Conservation (phyloP, 805 yeast genomes). For the Wilhelminamyces savonicus region DNA sequence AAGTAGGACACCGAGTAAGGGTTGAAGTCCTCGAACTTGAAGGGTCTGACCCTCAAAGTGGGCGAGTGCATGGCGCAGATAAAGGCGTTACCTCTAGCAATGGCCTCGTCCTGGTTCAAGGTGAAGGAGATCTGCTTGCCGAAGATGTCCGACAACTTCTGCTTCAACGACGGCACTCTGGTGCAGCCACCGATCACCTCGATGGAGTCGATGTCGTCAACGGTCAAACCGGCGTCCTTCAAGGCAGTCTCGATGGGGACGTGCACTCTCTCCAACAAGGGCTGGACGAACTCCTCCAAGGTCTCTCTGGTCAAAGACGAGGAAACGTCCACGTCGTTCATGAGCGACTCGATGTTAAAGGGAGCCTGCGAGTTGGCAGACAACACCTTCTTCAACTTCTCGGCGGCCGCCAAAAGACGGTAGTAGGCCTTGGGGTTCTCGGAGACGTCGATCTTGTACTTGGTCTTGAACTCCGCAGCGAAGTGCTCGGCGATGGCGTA, state of each 20-base stretch:
- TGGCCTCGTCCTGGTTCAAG: constrained; percentile 97
- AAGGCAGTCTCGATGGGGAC: constrained; percentile 80
- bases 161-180: constrained; percentile 92
- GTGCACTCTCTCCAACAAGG: constrained; percentile 69
- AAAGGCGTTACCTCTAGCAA: constrained; percentile 98
- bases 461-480: constrained; percentile 84
- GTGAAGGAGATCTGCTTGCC: constrained; percentile 72
- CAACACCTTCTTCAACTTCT: constrained; percentile 89
- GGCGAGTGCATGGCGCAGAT: constrained; percentile 99
- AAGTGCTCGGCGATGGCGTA: constrained; percentile 90
- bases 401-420: constrained; percentile 88
- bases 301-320: constrained; percentile 85
- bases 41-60: constrained; percentile 96
- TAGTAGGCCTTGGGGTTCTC: constrained; percentile 92
- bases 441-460: constrained; percentile 89
- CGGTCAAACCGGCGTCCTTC: constrained; percentile 65
- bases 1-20: constrained; percentile 86
- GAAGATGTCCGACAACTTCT: constrained; percentile 70
- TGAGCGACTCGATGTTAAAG: constrained; percentile 89
- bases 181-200: constrained; percentile 98
- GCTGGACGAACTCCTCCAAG: constrained; percentile 82
- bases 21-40: constrained; percentile 95
- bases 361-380: constrained; percentile 96
- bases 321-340: constrained; percentile 95
- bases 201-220: constrained; percentile 77